Evolutionary conservation across 83 land plant species (phyloP).

Genomic region (Picea abies): DNA sequence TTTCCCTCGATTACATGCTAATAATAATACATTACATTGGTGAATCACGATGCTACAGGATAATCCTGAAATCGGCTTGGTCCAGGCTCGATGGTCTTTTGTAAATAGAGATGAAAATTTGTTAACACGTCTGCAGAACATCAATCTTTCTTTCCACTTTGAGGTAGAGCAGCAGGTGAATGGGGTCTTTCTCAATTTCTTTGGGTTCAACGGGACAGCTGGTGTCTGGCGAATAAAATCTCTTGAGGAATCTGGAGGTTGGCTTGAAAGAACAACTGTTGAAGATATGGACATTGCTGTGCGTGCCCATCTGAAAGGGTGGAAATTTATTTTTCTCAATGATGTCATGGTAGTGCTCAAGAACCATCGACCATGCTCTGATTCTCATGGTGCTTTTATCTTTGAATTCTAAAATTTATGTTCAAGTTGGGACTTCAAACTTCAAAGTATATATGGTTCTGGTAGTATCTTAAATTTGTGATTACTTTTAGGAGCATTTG

Average conservation of each 20-base stretch:
- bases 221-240: constrained; percentile 54
- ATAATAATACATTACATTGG: constrained; percentile 4
- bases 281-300: constrained; percentile 54
- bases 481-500: not conserved
- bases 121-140: constrained; percentile 48
- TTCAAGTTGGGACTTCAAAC: not conserved
- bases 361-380: not conserved
- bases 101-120: constrained; percentile 51
- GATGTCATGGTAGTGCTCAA: constrained; percentile 42
- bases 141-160: constrained; percentile 50
- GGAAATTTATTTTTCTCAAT: constrained; percentile 54
- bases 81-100: constrained; percentile 50
- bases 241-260: constrained; percentile 46
- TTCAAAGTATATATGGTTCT: not conserved
- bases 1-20: not conserved
- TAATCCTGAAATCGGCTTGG: constrained; percentile 45
- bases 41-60: constrained; percentile 23
- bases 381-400: not conserved
- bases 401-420: not conserved
- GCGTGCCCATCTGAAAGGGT: constrained; percentile 49
- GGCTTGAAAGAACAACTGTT: constrained; percentile 60
- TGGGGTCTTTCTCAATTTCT: constrained; percentile 48
- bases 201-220: constrained; percentile 50
- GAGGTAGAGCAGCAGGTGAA: constrained; percentile 58
- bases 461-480: not conserved